Conservation (phyloP, 129 eudicot genomes). For the Dittrichia graveolens region DNA sequence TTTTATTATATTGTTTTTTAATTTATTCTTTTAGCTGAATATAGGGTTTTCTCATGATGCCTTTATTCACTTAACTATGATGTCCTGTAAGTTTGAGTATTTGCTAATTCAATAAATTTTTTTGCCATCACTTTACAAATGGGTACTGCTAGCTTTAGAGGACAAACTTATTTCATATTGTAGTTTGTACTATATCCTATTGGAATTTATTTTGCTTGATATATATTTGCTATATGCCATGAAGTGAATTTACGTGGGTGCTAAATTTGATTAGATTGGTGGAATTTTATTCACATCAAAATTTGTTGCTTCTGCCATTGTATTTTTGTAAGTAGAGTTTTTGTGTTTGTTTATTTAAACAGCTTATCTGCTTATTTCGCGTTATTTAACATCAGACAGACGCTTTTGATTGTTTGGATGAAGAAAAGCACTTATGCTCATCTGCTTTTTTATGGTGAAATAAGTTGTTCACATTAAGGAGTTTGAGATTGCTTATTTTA, state of each 20-base stretch:
- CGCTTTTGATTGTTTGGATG: too few relatives aligned
- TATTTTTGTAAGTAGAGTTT: not conserved
- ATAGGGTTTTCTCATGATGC: not conserved
- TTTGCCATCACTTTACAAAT: slow-evolving; percentile 3
- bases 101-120: not conserved
- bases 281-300: not conserved
- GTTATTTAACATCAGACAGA: too few relatives aligned
- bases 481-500: too few relatives aligned
- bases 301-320: not conserved
- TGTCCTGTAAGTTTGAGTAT: not conserved
- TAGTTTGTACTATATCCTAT: not conserved
- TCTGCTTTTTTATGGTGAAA: too few relatives aligned
- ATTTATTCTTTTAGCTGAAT: not conserved
- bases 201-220: not conserved
- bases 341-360: too few relatives aligned
- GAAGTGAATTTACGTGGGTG: not conserved
- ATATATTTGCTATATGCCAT: not conserved
- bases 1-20: not conserved
- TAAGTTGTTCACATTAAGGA: too few relatives aligned
- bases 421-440: too few relatives aligned
- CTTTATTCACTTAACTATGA: not conserved
- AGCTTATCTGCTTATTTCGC: too few relatives aligned
- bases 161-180: not conserved
- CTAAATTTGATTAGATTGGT: slow-evolving; percentile 3
- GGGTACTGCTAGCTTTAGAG: slow-evolving; percentile 22